Conservation (phyloP, 2,329 filamentous ascomycete genomes). For the Piedraia hortae region DNA sequence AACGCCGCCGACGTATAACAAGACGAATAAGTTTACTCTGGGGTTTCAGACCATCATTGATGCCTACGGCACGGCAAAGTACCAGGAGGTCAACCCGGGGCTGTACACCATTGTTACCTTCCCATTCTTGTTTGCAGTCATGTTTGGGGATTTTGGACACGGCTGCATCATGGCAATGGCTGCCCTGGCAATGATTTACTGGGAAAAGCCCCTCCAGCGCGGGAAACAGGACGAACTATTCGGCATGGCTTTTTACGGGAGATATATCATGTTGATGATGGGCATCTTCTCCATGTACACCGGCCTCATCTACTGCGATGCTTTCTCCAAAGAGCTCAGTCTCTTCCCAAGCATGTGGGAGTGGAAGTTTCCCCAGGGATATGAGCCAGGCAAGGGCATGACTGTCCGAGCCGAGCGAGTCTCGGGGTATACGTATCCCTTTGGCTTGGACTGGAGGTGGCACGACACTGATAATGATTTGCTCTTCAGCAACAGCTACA, state of each 20-base stretch:
- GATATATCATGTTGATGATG: slow-evolving; percentile 98
- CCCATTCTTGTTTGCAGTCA: slow-evolving; percentile 97
- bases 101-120: slow-evolving; percentile 91
- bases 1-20: slow-evolving; percentile 87
- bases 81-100: slow-evolving; percentile 88
- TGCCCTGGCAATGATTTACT: slow-evolving; percentile 82
- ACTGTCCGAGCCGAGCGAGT: slow-evolving; percentile 36
- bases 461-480: slow-evolving; percentile 87
- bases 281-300: slow-evolving; percentile 91
- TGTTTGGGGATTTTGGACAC: slow-evolving; percentile 97
- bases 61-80: slow-evolving; percentile 90
- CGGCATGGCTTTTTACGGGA: slow-evolving; percentile 94
- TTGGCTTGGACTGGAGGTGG: slow-evolving; percentile 90
- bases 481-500: slow-evolving; percentile 92
- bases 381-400: slow-evolving; percentile 13
- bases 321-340: slow-evolving; percentile 79
- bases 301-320: slow-evolving; percentile 90
- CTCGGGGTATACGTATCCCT: slow-evolving; percentile 64
- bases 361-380: slow-evolving; percentile 40
- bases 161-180: slow-evolving; percentile 67
- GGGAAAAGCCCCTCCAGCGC: slow-evolving; percentile 52
- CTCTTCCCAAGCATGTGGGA: slow-evolving; percentile 78
- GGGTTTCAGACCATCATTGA: slow-evolving; percentile 98
- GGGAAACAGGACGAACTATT: slow-evolving; percentile 95
- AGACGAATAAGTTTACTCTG: slow-evolving; percentile 95